These are phyloP conservation scores for Aplosporella prunicola DNA, from an alignment of 2,329 filamentous ascomycete genomes.

Conservation along the genomic window DNA sequence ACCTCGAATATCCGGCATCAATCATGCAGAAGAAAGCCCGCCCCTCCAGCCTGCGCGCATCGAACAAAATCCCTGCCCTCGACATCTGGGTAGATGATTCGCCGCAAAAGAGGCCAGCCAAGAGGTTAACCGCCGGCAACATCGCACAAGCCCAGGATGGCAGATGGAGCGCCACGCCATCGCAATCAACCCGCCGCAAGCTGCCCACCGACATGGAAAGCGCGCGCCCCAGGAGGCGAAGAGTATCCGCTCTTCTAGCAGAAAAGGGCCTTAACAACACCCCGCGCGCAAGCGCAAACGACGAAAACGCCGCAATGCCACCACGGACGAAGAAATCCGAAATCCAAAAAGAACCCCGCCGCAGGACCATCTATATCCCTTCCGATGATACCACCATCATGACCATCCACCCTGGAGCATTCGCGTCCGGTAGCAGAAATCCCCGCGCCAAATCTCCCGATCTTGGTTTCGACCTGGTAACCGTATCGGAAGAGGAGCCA, in stretches of 20 bases:
- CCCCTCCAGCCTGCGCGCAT: constrained; percentile 15
- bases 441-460: constrained; percentile 28
- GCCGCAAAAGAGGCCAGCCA: constrained; percentile 20
- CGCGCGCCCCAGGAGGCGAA: constrained; percentile 23
- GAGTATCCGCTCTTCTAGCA: constrained; percentile 25
- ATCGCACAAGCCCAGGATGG: constrained; percentile 18
- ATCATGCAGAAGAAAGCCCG: constrained; percentile 22
- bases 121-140: constrained; percentile 17
- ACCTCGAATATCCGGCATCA: constrained; percentile 31
- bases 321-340: constrained; percentile 24
- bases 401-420: constrained; percentile 42
- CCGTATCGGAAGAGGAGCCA: constrained; percentile 29
- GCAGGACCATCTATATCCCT: constrained; percentile 43
- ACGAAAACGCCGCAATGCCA: constrained; percentile 22
- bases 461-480: constrained; percentile 29
- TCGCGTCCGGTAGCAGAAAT: constrained; percentile 19
- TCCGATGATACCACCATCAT: constrained; percentile 42
- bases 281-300: constrained; percentile 15
- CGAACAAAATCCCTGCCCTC: constrained; percentile 18
- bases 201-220: constrained; percentile 12
- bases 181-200: constrained; percentile 24
- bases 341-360: constrained; percentile 32
- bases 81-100: constrained; percentile 31
- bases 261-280: constrained; percentile 12
- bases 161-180: constrained; percentile 24